phyloP scores from a whole-genome alignment of 768 basidiomycete species.

The Porphyrellus cyaneotinctus region DNA sequence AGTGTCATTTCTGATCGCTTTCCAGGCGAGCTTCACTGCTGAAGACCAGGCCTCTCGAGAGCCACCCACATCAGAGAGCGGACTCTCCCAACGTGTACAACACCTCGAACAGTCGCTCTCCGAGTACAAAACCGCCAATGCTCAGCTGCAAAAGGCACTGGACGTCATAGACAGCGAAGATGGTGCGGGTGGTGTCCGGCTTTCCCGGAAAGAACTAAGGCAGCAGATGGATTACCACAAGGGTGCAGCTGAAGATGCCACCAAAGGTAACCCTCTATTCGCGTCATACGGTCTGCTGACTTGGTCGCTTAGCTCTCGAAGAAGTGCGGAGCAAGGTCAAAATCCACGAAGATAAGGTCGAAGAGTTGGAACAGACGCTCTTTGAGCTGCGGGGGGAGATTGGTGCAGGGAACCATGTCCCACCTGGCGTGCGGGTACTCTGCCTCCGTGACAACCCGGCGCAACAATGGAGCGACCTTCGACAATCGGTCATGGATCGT shows the following conservation, averaged over 20 bases:
- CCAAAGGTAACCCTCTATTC: constrained; percentile 35
- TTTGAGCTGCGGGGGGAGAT: constrained; percentile 77
- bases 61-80: constrained; percentile 24
- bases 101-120: constrained; percentile 53
- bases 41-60: constrained; percentile 45
- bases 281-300: not conserved
- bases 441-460: constrained; percentile 76
- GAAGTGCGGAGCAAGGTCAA: constrained; percentile 35
- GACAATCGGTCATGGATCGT: constrained; percentile 70
- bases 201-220: constrained; percentile 37
- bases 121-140: constrained; percentile 52
- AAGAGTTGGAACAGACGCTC: constrained; percentile 70
- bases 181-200: constrained; percentile 12
- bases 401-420: constrained; percentile 69
- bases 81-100: constrained; percentile 42
- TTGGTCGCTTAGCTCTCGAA: constrained; percentile 39
- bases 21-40: constrained; percentile 58
- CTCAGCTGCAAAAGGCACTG: constrained; percentile 44
- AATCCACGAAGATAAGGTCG: constrained; percentile 50
- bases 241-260: constrained; percentile 34
- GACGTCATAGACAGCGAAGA: constrained; percentile 41
- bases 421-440: constrained; percentile 66
- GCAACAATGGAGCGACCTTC: constrained; percentile 72
- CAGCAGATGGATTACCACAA: constrained; percentile 38
- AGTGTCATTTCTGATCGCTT: not conserved